Percentiles rank a stretch among this genome's conserved stretches.
phyloP scores from a whole-genome alignment of 2,329 filamentous ascomycete species.

The Bimuria novae-zelandiae region DNA sequence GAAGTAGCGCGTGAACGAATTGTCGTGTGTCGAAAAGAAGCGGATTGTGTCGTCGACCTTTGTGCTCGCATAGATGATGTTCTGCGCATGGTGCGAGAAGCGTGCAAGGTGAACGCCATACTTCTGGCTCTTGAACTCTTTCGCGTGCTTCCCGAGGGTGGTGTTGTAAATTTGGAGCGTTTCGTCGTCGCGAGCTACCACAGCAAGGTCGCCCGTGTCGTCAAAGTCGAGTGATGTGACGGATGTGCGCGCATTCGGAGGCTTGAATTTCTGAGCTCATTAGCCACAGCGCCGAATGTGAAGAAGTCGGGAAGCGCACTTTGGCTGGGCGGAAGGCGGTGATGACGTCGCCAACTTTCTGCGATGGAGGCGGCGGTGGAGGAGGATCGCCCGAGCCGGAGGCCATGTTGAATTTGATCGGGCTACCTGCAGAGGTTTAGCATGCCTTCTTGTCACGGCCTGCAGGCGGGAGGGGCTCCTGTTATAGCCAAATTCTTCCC shows the following conservation, averaged over 20 bases:
- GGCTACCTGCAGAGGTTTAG: slow-evolving; percentile 1
- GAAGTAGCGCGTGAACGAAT: slow-evolving; percentile 95
- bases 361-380: slow-evolving; percentile 42
- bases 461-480: background rate
- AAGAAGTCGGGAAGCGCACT: slow-evolving; percentile 53
- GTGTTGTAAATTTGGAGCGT: slow-evolving; percentile 95
- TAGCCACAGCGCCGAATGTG: slow-evolving; percentile 9
- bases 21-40: slow-evolving; percentile 91
- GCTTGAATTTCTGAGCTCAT: slow-evolving; percentile 50
- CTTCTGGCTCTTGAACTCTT: slow-evolving; percentile 91
- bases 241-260: slow-evolving; percentile 57
- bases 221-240: slow-evolving; percentile 96
- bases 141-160: slow-evolving; percentile 85
- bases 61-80: slow-evolving; percentile 93
- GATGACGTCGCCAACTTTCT: slow-evolving; percentile 77
- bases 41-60: slow-evolving; percentile 90
- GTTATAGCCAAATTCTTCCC: background rate
- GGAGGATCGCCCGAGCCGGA: slow-evolving; percentile 40
- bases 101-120: slow-evolving; percentile 93
- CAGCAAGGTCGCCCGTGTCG: slow-evolving; percentile 88
- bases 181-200: slow-evolving; percentile 91
- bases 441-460: slow-evolving; percentile 3
- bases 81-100: slow-evolving; percentile 89
- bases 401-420: slow-evolving; percentile 29
- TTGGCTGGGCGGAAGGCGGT: slow-evolving; percentile 78